Base-by-base conservation (phyloP, 2,329 filamentous ascomycete species). In the Thielaviopsis populi region DNA sequence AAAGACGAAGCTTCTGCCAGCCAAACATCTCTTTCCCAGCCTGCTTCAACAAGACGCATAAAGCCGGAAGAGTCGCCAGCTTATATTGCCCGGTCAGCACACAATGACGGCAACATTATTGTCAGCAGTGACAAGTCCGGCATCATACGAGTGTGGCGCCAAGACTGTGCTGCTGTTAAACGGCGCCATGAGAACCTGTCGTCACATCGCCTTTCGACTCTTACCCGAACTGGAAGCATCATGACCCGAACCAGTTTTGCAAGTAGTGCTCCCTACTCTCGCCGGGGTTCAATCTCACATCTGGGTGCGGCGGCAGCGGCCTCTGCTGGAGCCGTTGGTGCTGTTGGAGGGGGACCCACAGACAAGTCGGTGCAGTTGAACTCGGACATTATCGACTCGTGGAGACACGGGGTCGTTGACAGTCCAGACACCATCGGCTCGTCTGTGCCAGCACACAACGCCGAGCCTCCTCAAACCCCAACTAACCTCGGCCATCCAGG, bases 121-220 rank as follows among this genome's bases (percentile, higher is more conserved):
- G 83, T 97, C 60, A 95, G 92, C 0, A 89, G 91, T 1, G 92
- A 96, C 72, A 89, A 90, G 69, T 85, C 84, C 0, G 94, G 94
- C 42, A 83, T 84, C 30, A 94, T 99, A 75, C 96, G 96, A 72
- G 87, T 97, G 0, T 96, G 96, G 71, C 83, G 94, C 22, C 92
- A 97, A 73, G 94, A 99, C 72, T 96, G 92, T 71, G 94, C 92
- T 0, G 89, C 82, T 69, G 74, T 79, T 59, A 96, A 95, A 74
- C 85, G 92, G 4, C 81, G 83, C 63, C 81, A 85, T 65, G 89
- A 91, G 63, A 82, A 80, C 43, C 92, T 87, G 86, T 90, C 96
- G 68, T 84, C 86, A 0, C 81, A 82, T 0, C 92, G 88, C 17
- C 83, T 83, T 7, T 87, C 95, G 69, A 83, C 82, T 41, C 78